A percentile compares a stretch with the other conserved stretches of the same genome.
Conservation (phyloP, 2,329 filamentous ascomycete species). For the Sarocladium oryzae region DNA sequence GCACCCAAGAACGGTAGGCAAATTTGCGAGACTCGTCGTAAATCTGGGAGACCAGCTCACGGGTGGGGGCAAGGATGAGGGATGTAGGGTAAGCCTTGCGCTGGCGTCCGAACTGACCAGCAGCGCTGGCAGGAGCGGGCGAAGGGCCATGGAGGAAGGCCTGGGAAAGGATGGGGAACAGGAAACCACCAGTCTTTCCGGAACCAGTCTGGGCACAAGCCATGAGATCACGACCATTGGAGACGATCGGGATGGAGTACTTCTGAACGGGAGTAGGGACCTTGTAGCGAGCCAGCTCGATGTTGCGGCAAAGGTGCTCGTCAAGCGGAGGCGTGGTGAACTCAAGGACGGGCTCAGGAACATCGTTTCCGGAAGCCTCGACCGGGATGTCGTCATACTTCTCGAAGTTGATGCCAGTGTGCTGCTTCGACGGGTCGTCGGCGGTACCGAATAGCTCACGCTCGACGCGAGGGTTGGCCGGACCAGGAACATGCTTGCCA, state of each 20-base stretch:
- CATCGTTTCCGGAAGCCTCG: slow-evolving; percentile 88
- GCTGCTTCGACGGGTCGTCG: slow-evolving; percentile 91
- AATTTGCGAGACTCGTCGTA: slow-evolving; percentile 98
- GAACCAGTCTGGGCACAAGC: slow-evolving; percentile 99
- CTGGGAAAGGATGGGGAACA: slow-evolving; percentile 98
- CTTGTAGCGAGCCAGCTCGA: slow-evolving; percentile 89
- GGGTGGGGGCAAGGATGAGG: slow-evolving; percentile 89
- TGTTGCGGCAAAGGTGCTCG: slow-evolving; percentile 88
- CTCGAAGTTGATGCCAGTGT: slow-evolving; percentile 99
- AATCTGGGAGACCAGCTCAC: slow-evolving; percentile 98
- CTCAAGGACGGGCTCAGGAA: slow-evolving; percentile 81
- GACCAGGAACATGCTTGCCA: slow-evolving; percentile 90
- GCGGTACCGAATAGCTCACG: slow-evolving; percentile 88
- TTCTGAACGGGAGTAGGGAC: slow-evolving; percentile 97
- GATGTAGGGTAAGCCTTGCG: slow-evolving; percentile 98
- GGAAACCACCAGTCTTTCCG: slow-evolving; percentile 98
- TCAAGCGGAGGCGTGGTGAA: slow-evolving; percentile 96
- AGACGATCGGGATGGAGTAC: slow-evolving; percentile 98
- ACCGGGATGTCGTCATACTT: slow-evolving; percentile 99
- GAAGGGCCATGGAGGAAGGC: slow-evolving; percentile 87
- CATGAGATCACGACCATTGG: slow-evolving; percentile 97
- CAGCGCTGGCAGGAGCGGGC: slow-evolving; percentile 53
- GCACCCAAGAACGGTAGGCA: slow-evolving; percentile 97
- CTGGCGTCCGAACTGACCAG: slow-evolving; percentile 77
- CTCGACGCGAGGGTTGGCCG: slow-evolving; percentile 81